These are phyloP conservation scores for Phytophthora pisi DNA, from an alignment of 352 stramenopile genomes.

Conservation along the genomic window DNA sequence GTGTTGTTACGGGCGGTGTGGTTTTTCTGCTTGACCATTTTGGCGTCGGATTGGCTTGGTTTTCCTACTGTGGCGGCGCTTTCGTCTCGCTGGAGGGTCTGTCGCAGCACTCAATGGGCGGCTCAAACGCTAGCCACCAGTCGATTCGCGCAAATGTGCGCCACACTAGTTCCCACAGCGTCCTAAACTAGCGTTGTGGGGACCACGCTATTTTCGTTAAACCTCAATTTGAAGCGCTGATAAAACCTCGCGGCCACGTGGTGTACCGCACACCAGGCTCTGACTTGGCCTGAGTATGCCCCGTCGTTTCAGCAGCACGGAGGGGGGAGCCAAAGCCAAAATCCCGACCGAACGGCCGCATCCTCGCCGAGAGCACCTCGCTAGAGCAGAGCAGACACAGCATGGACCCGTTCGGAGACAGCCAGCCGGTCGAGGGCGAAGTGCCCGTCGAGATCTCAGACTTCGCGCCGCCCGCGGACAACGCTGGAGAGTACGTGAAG, in stretches of 20 bases:
- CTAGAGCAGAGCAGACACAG: slow-evolving; percentile 13
- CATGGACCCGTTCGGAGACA: slow-evolving; percentile 76
- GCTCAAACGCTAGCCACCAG: slow-evolving; percentile 36
- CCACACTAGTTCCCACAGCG: slow-evolving; percentile 1
- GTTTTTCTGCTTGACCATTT: slow-evolving; percentile 97
- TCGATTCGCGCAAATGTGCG: slow-evolving; percentile 23
- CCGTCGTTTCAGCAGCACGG: slow-evolving; percentile 19
- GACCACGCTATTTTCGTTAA: slow-evolving; percentile 9
- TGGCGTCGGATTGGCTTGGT: slow-evolving; percentile 61
- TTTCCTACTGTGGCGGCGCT: slow-evolving; percentile 50
- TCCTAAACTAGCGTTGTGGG: not conserved
- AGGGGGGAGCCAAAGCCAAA: slow-evolving; percentile 29
- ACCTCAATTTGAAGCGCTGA: slow-evolving; percentile 34
- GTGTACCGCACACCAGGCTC: slow-evolving; percentile 14
- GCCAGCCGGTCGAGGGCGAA: slow-evolving; percentile 33
- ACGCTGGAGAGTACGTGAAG: slow-evolving; percentile 55
- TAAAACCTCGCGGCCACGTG: slow-evolving; percentile 14
- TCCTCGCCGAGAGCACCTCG: slow-evolving; percentile 2
- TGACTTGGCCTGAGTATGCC: slow-evolving; percentile 23
- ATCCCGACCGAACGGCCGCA: slow-evolving; percentile 24
- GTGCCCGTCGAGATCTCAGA: slow-evolving; percentile 50
- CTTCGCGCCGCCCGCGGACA: slow-evolving; percentile 63
- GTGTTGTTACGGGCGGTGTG: slow-evolving; percentile 98
- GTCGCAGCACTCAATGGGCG: not conserved
- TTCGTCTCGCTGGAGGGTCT: slow-evolving; percentile 6